phyloP scores from a whole-genome alignment of 352 stramenopile species.

The Pythium plurisporium region DNA sequence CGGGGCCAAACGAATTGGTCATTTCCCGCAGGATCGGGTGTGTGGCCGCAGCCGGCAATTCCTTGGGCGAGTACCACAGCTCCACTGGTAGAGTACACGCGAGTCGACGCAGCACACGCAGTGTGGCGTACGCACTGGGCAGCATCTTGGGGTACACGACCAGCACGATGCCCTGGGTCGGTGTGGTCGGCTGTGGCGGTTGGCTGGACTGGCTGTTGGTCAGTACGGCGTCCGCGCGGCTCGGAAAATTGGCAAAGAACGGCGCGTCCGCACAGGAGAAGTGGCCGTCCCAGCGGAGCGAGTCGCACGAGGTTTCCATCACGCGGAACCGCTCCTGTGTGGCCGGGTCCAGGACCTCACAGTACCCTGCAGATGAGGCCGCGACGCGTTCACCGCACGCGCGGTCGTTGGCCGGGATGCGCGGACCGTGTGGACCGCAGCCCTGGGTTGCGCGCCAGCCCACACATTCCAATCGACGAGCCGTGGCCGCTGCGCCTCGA shows the following conservation, averaged over 20 bases:
- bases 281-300: slow-evolving; percentile 38
- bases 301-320: slow-evolving; percentile 66
- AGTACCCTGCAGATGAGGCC: slow-evolving; percentile 51
- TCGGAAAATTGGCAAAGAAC: slow-evolving; percentile 62
- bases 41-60: slow-evolving; percentile 5
- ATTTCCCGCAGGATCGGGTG: slow-evolving; percentile 28
- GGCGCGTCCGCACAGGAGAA: slow-evolving; percentile 52
- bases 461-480: slow-evolving; percentile 48
- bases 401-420: slow-evolving; percentile 44
- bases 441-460: slow-evolving; percentile 55
- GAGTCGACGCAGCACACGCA: slow-evolving; percentile 40
- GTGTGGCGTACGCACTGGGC: slow-evolving; percentile 60
- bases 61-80: slow-evolving; percentile 40
- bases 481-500: slow-evolving; percentile 12
- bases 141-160: slow-evolving; percentile 69
- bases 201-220: background rate
- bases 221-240: slow-evolving; percentile 31
- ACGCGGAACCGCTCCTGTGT: slow-evolving; percentile 62
- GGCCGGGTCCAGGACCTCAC: slow-evolving; percentile 47
- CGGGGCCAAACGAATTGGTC: no score
- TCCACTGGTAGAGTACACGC: slow-evolving; percentile 67
- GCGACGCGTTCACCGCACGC: slow-evolving; percentile 42
- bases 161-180: slow-evolving; percentile 54
- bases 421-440: slow-evolving; percentile 42
- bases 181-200: background rate